Conservation (phyloP, 768 basidiomycete species). For the Strobilomyces dryophilus region DNA sequence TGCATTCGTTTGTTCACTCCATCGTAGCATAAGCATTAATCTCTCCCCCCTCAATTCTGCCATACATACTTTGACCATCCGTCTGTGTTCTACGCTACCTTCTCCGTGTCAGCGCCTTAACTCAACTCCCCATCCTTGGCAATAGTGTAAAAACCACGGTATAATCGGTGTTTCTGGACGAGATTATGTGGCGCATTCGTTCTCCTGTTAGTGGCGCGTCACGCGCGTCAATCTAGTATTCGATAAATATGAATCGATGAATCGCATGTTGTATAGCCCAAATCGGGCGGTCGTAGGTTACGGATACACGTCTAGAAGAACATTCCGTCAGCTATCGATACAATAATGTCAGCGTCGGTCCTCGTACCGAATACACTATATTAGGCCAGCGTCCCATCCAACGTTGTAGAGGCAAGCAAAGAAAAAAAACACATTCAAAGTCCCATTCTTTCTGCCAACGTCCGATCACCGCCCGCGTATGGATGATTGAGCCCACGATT, state of each 20-base stretch:
- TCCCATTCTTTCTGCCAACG: conserved; percentile 83
- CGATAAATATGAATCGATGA: conserved; percentile 29
- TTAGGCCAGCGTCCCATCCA: conserved; percentile 20
- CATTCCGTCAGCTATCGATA: conserved; percentile 30
- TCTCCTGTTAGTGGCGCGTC: background rate
- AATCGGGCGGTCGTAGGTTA: conserved; percentile 24
- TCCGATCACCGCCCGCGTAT: conserved; percentile 55
- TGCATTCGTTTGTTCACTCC: conserved; percentile 9
- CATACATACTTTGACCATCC: conserved; percentile 1
- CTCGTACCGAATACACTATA: conserved; percentile 38
- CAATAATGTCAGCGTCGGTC: conserved; percentile 12
- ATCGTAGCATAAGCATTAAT: background rate
- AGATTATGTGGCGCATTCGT: background rate
- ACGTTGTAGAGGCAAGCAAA: conserved; percentile 12
- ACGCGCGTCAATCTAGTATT: background rate
- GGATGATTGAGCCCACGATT: conserved; percentile 34
- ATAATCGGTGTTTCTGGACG: background rate
- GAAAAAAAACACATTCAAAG: conserved; percentile 39
- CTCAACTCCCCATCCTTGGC: background rate
- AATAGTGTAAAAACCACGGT: background rate
- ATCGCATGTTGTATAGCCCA: conserved; percentile 20
- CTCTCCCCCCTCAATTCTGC: background rate
- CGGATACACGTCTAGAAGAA: conserved; percentile 32
- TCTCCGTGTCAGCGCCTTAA: background rate
- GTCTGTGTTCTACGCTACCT: background rate